phyloP scores from a whole-genome alignment of 805 yeast species.

The Candida pseudoglaebosa region DNA sequence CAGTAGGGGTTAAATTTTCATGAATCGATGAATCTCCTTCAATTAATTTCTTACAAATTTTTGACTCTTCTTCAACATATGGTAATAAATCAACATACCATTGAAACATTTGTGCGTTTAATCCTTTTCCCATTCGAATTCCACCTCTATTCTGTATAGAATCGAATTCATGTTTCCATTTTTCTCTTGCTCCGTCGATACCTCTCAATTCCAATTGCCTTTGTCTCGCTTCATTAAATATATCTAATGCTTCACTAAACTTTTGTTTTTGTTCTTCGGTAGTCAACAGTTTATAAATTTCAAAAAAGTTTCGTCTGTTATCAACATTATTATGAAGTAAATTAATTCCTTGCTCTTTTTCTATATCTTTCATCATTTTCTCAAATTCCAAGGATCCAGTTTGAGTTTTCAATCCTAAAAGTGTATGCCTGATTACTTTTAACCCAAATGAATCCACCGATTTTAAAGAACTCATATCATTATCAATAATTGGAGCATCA shows the following conservation, averaged over 20 bases:
- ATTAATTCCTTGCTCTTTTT: constrained; percentile 21
- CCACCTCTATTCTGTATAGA: constrained; percentile 58
- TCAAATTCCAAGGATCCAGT: constrained; percentile 18
- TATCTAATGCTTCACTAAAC: constrained; percentile 67
- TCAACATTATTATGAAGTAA: constrained; percentile 30
- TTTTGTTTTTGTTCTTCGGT: constrained; percentile 38
- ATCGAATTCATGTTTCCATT: constrained; percentile 85
- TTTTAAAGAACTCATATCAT: constrained; percentile 50
- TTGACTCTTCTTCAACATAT: constrained; percentile 61
- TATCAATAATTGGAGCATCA: constrained; percentile 41
- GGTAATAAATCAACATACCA: constrained; percentile 82
- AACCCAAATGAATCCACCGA: constrained; percentile 77
- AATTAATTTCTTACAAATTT: constrained; percentile 46
- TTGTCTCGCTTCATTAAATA: constrained; percentile 74
- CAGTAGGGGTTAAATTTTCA: constrained; percentile 14
- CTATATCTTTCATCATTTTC: constrained; percentile 24
- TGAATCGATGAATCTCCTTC: constrained; percentile 20
- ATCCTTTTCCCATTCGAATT: constrained; percentile 48
- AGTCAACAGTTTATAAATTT: constrained; percentile 51
- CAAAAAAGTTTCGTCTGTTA: constrained; percentile 59
- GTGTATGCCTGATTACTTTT: constrained; percentile 71
- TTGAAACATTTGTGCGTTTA: constrained; percentile 73
- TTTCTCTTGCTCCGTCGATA: constrained; percentile 77
- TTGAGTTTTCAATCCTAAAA: constrained; percentile 41
- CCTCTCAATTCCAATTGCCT: constrained; percentile 71